Conservation (phyloP, 2,329 filamentous ascomycete genomes). For the Phoma sp. region DNA sequence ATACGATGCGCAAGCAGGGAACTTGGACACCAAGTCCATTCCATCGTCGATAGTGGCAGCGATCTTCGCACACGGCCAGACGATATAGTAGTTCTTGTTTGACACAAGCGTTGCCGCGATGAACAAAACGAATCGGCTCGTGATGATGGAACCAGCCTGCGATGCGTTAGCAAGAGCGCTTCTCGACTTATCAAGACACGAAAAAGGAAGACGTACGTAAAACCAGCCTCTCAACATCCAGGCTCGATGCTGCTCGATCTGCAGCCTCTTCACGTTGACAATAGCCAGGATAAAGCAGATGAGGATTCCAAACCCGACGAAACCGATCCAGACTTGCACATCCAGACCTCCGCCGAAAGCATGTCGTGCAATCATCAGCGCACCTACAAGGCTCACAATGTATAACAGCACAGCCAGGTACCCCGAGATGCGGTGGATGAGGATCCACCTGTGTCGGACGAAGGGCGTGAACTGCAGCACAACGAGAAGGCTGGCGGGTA, state of each 20-base stretch:
- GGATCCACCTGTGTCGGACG: conserved; percentile 55
- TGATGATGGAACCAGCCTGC: conserved; percentile 60
- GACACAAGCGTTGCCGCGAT: conserved; percentile 52
- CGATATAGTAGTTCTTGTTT: conserved; percentile 43
- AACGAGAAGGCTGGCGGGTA: conserved; percentile 51
- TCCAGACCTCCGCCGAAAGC: conserved; percentile 63
- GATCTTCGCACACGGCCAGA: conserved; percentile 59
- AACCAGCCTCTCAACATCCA: conserved; percentile 43
- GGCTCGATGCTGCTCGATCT: conserved; percentile 55
- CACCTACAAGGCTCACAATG: conserved; percentile 55
- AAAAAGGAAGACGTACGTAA: conserved; percentile 21
- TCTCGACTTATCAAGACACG: no score
- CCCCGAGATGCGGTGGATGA: conserved; percentile 67
- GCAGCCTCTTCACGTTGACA: conserved; percentile 64
- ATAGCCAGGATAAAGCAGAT: conserved; percentile 56
- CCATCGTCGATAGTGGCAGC: conserved; percentile 42
- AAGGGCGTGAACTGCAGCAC: conserved; percentile 53
- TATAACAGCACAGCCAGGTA: conserved; percentile 61
- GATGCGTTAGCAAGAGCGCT: conserved; percentile 1
- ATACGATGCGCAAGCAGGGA: conserved; percentile 56
- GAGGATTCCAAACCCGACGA: conserved; percentile 56
- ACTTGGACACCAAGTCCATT: conserved; percentile 32
- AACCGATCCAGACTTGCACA: conserved; percentile 55
- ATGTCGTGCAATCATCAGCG: conserved; percentile 60
- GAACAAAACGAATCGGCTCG: conserved; percentile 58